Base-by-base conservation (phyloP, 2,329 filamentous ascomycete genomes). In the Aureobasidium sp. region DNA sequence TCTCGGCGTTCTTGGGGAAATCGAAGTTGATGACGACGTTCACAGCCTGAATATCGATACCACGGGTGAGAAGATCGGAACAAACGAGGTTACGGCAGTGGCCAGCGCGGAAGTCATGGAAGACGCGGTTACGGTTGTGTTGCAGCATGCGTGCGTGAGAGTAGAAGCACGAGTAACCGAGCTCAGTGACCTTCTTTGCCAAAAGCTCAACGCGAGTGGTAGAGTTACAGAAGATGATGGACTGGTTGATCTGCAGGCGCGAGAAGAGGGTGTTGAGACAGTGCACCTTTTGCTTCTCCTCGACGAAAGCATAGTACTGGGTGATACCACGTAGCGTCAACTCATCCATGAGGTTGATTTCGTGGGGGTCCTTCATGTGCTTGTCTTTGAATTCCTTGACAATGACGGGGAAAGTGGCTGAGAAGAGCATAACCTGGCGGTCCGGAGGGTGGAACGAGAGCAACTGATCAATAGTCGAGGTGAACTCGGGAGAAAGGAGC, bases 1-100 rank as follows among this genome's bases (percentile, higher is more conserved):
- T 99, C 78, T 99, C 94, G 17, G 94, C 95, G 71, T 99, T 99
- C 80, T 99, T 99, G 61, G 94, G 94, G 75, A 99, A 99, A 72
- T 99, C 94, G 72, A 99, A 99, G 80, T 99, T 99, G 84, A 99
- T 99, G 73, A 99, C 94, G 61, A 99, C 94, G 70, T 99, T 99
- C 72, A 99, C 94, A 60, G 94, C 94, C 77, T 99, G 94, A 67
- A 99, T 99, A 78, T 99, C 94, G 71, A 99, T 99, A 86, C 94
- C 94, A 78, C 94, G 92, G 66, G 94, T 99, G 66, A 99, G 84
- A 42, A 99, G 82, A 78, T 99, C 94, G 2, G 95, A 99, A 78
- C 94, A 99, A 66, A 99, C 94, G 41, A 99, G 85, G 75, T 99
- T 99, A 71, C 94, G 91, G 80, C 93, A 97, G 59, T 96, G 92